Conservation (phyloP, 2,329 filamentous ascomycete species). For the Aspergillus sclerotialis region DNA sequence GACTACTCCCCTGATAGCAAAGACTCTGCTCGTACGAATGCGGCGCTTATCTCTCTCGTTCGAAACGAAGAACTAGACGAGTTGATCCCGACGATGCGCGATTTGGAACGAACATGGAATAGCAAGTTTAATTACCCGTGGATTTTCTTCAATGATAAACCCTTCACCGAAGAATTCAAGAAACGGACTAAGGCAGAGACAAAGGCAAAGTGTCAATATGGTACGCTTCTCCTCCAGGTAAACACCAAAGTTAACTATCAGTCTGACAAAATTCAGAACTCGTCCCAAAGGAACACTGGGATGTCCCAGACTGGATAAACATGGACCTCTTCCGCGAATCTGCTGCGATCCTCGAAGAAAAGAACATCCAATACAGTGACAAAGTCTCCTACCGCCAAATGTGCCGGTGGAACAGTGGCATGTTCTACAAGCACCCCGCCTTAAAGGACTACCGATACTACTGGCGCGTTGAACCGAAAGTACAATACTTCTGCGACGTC, state of each 20-base stretch:
- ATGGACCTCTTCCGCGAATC: conserved; percentile 78
- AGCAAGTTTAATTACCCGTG: conserved; percentile 99
- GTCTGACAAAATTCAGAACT: conserved; percentile 50
- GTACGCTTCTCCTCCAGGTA: conserved; percentile 37
- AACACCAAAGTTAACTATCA: conserved; percentile 9
- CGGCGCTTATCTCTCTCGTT: conserved; percentile 84
- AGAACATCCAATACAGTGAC: conserved; percentile 82
- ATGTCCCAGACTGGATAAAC: conserved; percentile 86
- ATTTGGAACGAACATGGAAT: conserved; percentile 94
- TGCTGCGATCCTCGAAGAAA: conserved; percentile 70
- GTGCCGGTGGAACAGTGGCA: conserved; percentile 97
- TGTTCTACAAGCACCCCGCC: conserved; percentile 95
- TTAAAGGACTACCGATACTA: conserved; percentile 80
- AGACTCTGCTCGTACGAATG: conserved; percentile 79
- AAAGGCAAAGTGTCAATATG: conserved; percentile 81
- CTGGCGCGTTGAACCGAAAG: conserved; percentile 97
- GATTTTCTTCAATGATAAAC: conserved; percentile 97
- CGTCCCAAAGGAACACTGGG: conserved; percentile 95
- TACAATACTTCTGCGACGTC: conserved; percentile 97
- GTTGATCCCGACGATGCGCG: conserved; percentile 80
- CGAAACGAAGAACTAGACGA: conserved; percentile 82
- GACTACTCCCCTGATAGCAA: conserved; percentile 71
- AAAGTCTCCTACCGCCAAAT: conserved; percentile 95
- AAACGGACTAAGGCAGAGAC: conserved; percentile 69
- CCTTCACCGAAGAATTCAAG: conserved; percentile 92